Base-by-base conservation (phyloP, 805 yeast species). In the Ogataea trehalophila region DNA sequence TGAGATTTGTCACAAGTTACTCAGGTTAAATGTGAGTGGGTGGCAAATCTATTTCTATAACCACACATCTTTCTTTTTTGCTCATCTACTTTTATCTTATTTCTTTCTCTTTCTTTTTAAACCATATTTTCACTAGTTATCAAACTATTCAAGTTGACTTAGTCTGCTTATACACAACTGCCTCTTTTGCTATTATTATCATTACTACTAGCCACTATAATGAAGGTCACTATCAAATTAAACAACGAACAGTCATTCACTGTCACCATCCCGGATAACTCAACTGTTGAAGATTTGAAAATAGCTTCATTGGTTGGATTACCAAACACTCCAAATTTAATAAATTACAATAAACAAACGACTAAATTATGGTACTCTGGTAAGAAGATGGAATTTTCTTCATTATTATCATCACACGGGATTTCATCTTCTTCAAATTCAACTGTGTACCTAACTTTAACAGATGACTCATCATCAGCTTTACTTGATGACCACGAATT, bases 261-360 rank as follows among this genome's bases (percentile, higher is more conserved):
- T 23, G 69, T 78, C 49, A 73, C 79, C n/a, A 65, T 77, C 31
- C 76, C 81, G 11, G 75, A 75, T 48, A 72, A 74, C 57, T 67
- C 80, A 43, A 72, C 81, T 1, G 80, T 77, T 36, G 76, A 70
- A 36, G 80, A 77, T 51, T 68, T 79, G 52, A 70, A 72, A 45
- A 66, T 67, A 40, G 70, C 77, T 6, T 75, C 79, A 18, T 65
- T 70, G 43, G 75, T 72, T 23, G 72, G 74, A 4, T 57, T 70
- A 33, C 68, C 68, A 8, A 54, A 55, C 8, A 41, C 48, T 14
- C 42, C 44, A 9, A 54, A 44, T 11, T 51, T 18, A 52, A 49
- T 43, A 39, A 31, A 29, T 48, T 35, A 33, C 55, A 29, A 51
- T 45, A 40, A 17, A 7, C 39, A 47, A 13, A 45, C 51, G 11